A percentile compares a stretch with the other conserved stretches of the same genome.
These are phyloP conservation scores for Amphirosellinia nigrospora DNA, from an alignment of 495 filamentous ascomycete species.

Conservation along the genomic window DNA sequence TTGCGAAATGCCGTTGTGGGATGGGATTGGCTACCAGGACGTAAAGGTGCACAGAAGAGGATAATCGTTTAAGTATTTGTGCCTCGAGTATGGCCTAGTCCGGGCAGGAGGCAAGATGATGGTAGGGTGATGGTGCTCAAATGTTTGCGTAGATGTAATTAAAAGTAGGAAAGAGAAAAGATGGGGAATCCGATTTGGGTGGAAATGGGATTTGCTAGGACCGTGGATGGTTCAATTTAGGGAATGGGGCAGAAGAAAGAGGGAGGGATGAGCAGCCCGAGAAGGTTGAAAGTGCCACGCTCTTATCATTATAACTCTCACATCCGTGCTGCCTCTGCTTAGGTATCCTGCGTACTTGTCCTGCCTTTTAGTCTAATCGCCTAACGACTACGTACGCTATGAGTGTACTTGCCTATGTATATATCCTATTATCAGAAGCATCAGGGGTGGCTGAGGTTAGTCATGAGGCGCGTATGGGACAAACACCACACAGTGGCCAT, in stretches of 20 bases:
- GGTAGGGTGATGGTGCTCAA: constrained; percentile 16
- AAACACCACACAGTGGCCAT: constrained; percentile 14
- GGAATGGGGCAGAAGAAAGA: constrained; percentile 5
- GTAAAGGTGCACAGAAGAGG: constrained; percentile 5
- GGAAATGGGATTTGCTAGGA: constrained; percentile 7
- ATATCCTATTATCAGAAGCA: constrained; percentile 6
- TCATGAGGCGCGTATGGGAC: constrained; percentile 1
- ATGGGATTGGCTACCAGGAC: not conserved
- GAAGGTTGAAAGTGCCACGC: constrained; percentile 14
- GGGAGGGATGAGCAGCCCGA: constrained; percentile 3
- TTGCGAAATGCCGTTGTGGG: constrained; percentile 19
- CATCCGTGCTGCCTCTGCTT: constrained; percentile 6
- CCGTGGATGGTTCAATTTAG: constrained; percentile 16
- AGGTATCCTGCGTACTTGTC: not conserved
- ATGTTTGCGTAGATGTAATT: constrained; percentile 22
- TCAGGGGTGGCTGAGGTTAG: not conserved
- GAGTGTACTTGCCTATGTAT: constrained; percentile 11
- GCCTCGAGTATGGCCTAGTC: constrained; percentile 8
- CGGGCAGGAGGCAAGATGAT: constrained; percentile 11
- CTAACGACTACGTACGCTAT: constrained; percentile 8
- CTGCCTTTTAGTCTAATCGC: constrained; percentile 1
- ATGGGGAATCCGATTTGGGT: constrained; percentile 19
- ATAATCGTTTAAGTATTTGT: not conserved
- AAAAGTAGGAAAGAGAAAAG: constrained; percentile 25
- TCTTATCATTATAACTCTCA: constrained; percentile 7